Base-by-base conservation (phyloP, 1,284 basidiomycete genomes). In the Cutaneotrichosporon sp. region DNA sequence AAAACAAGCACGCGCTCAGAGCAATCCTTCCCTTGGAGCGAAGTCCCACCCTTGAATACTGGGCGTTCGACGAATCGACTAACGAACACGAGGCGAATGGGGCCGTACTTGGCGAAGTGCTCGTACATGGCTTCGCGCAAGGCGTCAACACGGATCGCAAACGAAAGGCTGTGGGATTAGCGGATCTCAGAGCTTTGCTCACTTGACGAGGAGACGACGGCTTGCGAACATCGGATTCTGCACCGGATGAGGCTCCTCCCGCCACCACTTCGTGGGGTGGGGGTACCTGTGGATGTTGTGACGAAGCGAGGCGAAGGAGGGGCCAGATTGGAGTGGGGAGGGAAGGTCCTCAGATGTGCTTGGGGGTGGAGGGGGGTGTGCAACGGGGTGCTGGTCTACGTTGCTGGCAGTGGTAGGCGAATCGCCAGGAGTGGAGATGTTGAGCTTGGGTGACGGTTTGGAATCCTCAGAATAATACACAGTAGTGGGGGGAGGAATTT, bases 101-200 rank as follows among this genome's bases (percentile, higher is more conserved):
- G 16, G 2, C 70, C 68, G 19, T 62, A 72, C 24, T 46, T 48
- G 1, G 57, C 42, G 49, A 70, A 72, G 44, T 72, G 68, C 5
- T 64, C 48, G 0, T 10, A 24, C 44, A 69, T 49, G 3, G 53
- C 33, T 2, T 17, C 35, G 8, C 46, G 51, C 10, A 66, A 31
- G 2, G 34, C 34, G 1, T 58, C 59, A 2, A 22, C 38, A 2
- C 59, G 49, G 17, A 72, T 49, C 0, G 65, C 47, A 31, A 57
- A 67, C 0, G 63, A 65, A 3, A 63, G 53, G 5, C 67, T 70
- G 44, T 3, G 14, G 46, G 12, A 12, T 6, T 19, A 32, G 8
- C 0, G 20, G 38, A 16, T 31, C 10, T 29, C 27, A 11, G 14
- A 5, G 55, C 69, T 56, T 25, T n/a, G n/a, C n/a, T n/a, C n/a